Percentiles rank a stretch among this genome's conserved stretches.
Evolutionary conservation across 805 yeast genomes (phyloP).

Genomic region (Candida sonorensis): DNA sequence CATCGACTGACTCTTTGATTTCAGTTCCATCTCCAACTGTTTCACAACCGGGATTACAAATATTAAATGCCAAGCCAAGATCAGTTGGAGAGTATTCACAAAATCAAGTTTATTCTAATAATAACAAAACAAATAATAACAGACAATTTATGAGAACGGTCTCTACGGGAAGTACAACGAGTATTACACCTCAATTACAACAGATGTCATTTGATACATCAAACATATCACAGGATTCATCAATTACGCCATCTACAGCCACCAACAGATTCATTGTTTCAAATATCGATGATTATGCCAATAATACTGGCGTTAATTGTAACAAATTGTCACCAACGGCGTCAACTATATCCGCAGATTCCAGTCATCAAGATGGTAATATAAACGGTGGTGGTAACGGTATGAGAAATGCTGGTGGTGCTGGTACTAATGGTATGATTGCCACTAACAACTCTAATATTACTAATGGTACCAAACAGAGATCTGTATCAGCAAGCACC

Average conservation of each 20-base stretch:
- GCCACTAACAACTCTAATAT: too few relatives aligned
- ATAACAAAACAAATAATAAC: too few relatives aligned
- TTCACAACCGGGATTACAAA: slow-evolving; percentile 1
- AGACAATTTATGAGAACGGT: too few relatives aligned
- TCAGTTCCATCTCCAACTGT: slow-evolving; percentile 4
- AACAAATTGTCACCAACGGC: slow-evolving; percentile 1
- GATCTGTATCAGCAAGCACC: neutral
- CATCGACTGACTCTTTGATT: slow-evolving; percentile 8
- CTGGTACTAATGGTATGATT: too few relatives aligned
- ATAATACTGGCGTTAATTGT: neutral
- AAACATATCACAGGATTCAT: slow-evolving; percentile 7
- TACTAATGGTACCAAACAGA: neutral
- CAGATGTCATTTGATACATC: slow-evolving; percentile 15
- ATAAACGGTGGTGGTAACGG: too few relatives aligned
- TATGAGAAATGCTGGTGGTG: too few relatives aligned
- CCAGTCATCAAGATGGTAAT: slow-evolving; percentile 5
- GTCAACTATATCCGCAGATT: slow-evolving; percentile 17
- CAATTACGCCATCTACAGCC: slow-evolving; percentile 7
- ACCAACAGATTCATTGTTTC: neutral
- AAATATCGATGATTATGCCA: neutral
- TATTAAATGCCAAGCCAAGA: neutral
- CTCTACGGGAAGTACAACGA: slow-evolving; percentile 2
- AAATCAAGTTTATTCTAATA: too few relatives aligned
- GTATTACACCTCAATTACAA: slow-evolving; percentile 12
- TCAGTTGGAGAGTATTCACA: too few relatives aligned